Conservation (phyloP, 2,329 filamentous ascomycete species). For the Penicillium sp. region DNA sequence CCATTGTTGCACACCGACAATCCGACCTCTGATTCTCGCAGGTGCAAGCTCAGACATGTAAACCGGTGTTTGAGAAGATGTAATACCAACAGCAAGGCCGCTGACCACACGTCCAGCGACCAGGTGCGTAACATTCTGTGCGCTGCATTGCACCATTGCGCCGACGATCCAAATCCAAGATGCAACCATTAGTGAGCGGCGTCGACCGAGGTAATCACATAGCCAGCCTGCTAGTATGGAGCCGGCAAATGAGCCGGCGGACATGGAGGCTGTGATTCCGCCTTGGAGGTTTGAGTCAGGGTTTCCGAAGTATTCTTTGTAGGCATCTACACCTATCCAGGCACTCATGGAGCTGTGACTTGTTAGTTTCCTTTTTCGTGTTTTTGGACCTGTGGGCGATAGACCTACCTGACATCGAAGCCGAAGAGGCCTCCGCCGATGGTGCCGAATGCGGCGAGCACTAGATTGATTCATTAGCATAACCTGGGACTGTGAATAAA, state of each 20-base stretch:
- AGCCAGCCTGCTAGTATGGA: constrained; percentile 24
- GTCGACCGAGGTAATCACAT: constrained; percentile 27
- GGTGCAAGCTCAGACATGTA: constrained; percentile 47
- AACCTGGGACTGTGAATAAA: not conserved
- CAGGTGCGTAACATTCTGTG: constrained; percentile 26
- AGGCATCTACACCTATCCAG: constrained; percentile 54
- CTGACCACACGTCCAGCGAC: constrained; percentile 29
- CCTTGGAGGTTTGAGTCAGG: constrained; percentile 40
- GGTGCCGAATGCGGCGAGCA: constrained; percentile 58
- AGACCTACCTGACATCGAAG: constrained; percentile 58
- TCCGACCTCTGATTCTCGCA: constrained; percentile 42
- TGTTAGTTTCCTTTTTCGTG: not conserved
- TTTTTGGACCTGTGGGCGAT: not conserved
- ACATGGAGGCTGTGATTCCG: constrained; percentile 58
- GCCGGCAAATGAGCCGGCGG: constrained; percentile 24
- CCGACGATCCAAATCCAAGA: constrained; percentile 28
- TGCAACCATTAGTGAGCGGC: constrained; percentile 25
- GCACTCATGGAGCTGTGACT: constrained; percentile 36
- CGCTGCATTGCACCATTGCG: constrained; percentile 29
- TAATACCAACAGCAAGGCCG: constrained; percentile 41
- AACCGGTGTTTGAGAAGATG: constrained; percentile 46
- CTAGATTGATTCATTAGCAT: constrained; percentile 13
- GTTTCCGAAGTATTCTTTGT: constrained; percentile 57
- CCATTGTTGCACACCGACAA: constrained; percentile 49
- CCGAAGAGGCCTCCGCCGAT: constrained; percentile 60